Percentiles rank a stretch among this genome's conserved stretches.
phyloP scores from a whole-genome alignment of 2,329 filamentous ascomycete species.

The Bisporella sp. region DNA sequence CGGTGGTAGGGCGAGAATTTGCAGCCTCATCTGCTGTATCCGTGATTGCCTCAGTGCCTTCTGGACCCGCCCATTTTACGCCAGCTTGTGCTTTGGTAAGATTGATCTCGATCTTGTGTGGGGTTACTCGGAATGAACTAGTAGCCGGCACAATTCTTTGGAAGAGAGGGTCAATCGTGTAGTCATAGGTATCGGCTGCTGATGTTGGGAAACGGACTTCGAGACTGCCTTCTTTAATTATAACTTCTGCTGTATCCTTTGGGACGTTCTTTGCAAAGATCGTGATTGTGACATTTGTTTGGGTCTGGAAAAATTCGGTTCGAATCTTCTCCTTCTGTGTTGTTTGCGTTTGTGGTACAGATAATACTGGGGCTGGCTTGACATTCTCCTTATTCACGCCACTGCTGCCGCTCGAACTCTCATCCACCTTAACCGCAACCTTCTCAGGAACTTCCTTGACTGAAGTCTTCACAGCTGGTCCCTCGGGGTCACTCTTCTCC shows the following conservation, averaged over 20 bases:
- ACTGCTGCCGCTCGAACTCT: conserved; percentile 4
- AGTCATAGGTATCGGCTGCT: conserved; percentile 47
- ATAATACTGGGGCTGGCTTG: conserved; percentile 8
- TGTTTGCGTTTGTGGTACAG: conserved; percentile 9
- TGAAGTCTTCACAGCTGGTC: conserved; percentile 37
- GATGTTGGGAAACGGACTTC: conserved; percentile 52
- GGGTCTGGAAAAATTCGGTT: conserved; percentile 63
- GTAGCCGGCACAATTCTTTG: conserved; percentile 52
- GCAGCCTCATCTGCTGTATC: neutral
- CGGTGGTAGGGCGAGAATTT: conserved; percentile 9
- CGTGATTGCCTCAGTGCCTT: conserved; percentile 18
- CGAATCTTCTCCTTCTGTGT: conserved; percentile 52
- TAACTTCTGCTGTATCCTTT: conserved; percentile 45
- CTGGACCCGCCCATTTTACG: conserved; percentile 21
- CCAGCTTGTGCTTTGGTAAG: conserved; percentile 61
- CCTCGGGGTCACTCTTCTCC: conserved; percentile 30
- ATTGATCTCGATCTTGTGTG: conserved; percentile 73
- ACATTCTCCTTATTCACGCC: conserved; percentile 1
- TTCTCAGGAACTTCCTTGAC: conserved; percentile 47
- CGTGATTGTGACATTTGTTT: conserved; percentile 52
- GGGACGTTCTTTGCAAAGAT: conserved; percentile 59
- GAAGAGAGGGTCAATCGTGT: conserved; percentile 60
- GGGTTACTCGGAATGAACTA: conserved; percentile 58
- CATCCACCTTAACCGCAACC: conserved; percentile 27
- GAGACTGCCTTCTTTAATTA: conserved; percentile 31